phyloP scores from a whole-genome alignment of 768 basidiomycete genomes.

The Boletellus ananas region DNA sequence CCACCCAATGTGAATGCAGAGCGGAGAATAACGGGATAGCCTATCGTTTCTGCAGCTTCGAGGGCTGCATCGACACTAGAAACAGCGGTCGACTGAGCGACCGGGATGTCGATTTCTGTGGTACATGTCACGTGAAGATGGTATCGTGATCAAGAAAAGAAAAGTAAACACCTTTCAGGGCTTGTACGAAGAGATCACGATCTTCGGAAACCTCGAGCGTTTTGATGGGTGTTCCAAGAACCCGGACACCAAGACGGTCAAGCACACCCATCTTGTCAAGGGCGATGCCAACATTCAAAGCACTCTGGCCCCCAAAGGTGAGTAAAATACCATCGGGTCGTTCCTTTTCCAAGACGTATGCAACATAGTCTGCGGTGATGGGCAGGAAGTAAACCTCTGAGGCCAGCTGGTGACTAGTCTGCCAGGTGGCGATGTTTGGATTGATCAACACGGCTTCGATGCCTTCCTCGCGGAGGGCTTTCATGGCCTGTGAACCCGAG shows the following conservation, averaged over 20 bases:
- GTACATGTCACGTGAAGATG: conserved; percentile 4
- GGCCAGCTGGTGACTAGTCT: conserved; percentile 96
- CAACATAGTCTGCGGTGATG: conserved; percentile 95
- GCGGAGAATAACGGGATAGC: conserved; percentile 96
- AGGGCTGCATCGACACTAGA: conserved; percentile 94
- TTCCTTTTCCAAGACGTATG: conserved; percentile 98
- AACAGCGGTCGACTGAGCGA: conserved; percentile 92
- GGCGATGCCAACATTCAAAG: conserved; percentile 95
- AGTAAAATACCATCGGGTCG: conserved; percentile 95
- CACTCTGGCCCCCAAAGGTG: conserved; percentile 97
- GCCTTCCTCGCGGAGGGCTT: conserved; percentile 94
- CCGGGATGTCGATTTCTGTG: conserved; percentile 95
- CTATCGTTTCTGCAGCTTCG: conserved; percentile 84
- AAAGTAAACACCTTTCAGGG: conserved; percentile 74
- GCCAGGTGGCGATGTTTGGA: conserved; percentile 99
- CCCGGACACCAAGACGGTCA: conserved; percentile 87
- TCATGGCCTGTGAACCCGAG: conserved; percentile 97
- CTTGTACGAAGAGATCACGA: conserved; percentile 92
- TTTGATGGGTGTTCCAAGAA: conserved; percentile 91
- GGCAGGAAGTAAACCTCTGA: conserved; percentile 97
- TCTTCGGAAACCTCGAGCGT: conserved; percentile 98
- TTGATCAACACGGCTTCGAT: conserved; percentile 94
- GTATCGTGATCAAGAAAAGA: background rate
- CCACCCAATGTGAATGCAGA: conserved; percentile 97
- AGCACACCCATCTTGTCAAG: conserved; percentile 96